phyloP scores from a whole-genome alignment of 768 basidiomycete genomes.

The Lentinula lateritia region DNA sequence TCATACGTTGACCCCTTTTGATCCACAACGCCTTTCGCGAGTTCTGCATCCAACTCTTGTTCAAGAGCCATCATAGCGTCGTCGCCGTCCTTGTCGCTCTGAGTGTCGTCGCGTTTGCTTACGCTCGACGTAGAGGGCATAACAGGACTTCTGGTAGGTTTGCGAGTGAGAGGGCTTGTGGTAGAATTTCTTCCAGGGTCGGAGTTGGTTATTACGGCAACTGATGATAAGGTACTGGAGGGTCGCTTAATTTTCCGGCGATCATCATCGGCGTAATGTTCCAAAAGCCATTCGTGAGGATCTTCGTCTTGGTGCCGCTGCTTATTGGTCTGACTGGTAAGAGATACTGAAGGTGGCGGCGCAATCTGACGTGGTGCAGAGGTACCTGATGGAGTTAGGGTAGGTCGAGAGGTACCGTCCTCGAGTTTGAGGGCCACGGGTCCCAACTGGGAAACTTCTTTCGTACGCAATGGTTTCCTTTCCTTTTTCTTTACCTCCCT shows the following conservation, averaged over 20 bases:
- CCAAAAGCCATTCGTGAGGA: constrained; percentile 56
- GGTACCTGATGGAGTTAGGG: background rate
- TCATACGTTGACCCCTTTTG: constrained; percentile 21
- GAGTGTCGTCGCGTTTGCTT: background rate
- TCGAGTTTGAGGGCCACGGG: background rate
- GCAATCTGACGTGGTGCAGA: background rate
- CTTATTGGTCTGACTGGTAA: background rate
- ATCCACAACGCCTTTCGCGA: constrained; percentile 17
- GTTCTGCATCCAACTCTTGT: constrained; percentile 38
- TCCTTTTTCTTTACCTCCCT: background rate
- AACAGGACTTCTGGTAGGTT: constrained; percentile 9
- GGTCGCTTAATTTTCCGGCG: constrained; percentile 21
- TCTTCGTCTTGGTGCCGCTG: constrained; percentile 35
- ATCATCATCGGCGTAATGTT: constrained; percentile 38
- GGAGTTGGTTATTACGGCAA: constrained; percentile 14
- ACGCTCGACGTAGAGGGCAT: constrained; percentile 15
- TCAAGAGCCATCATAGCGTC: constrained; percentile 36
- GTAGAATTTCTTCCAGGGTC: constrained; percentile 15
- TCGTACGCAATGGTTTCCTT: background rate
- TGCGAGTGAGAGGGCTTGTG: constrained; percentile 7
- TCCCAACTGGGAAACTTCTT: background rate
- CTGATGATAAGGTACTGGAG: constrained; percentile 19
- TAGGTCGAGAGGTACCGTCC: background rate
- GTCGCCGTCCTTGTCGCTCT: constrained; percentile 12
- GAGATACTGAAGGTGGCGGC: background rate